Percentiles rank a stretch among this genome's conserved stretches.
Evolutionary conservation across 73 alveolate species (phyloP).

Genomic region (Stentor coeruleus): DNA sequence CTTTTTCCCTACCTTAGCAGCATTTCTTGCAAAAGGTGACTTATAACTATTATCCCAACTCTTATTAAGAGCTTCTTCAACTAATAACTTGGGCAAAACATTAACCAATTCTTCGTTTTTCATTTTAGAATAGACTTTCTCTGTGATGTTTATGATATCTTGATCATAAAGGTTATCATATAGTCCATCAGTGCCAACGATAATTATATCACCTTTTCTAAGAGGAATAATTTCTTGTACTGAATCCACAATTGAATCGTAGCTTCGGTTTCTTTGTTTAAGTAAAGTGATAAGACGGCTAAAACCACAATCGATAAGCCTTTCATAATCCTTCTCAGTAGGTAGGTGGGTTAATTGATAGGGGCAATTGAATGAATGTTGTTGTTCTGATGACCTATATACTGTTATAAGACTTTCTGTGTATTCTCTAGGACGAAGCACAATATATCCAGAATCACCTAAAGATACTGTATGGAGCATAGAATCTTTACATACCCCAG

Average conservation of each 20-base stretch:
- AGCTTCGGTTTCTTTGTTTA: neutral
- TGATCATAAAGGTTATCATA: conserved; percentile 5
- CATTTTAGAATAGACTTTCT: neutral
- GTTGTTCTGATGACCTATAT: neutral
- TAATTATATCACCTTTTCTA: conserved; percentile 13
- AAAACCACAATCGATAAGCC: neutral
- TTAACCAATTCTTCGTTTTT: neutral
- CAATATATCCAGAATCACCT: neutral
- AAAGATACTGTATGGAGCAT: neutral
- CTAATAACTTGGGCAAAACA: neutral
- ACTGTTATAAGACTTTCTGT: neutral
- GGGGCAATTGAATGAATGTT: conserved; percentile 25
- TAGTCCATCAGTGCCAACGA: conserved; percentile 24
- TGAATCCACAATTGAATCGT: neutral
- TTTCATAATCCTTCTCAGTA: neutral
- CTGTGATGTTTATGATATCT: neutral
- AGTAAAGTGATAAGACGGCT: neutral
- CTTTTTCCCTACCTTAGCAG: neutral
- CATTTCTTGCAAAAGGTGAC: conserved; percentile 12
- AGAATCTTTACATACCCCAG: neutral
- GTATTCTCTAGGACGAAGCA: neutral
- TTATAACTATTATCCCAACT: neutral
- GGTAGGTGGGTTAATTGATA: conserved; percentile 15
- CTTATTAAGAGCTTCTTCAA: neutral
- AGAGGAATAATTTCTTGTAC: neutral